Conservation (phyloP, 2,329 filamentous ascomycete genomes). For the Colletotrichum lindemuthianum region DNA sequence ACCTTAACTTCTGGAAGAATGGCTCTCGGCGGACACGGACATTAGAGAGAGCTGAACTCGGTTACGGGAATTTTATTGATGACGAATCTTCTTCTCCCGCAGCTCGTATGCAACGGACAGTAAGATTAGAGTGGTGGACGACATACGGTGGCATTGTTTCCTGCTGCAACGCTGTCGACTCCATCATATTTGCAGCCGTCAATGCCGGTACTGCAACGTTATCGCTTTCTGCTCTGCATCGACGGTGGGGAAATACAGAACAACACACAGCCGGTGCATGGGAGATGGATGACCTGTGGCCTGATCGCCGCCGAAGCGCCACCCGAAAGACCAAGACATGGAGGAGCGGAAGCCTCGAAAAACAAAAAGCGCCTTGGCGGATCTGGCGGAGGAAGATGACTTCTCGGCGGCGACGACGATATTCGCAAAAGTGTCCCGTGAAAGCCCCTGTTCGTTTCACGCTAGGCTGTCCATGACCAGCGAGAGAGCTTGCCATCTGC, state of each 20-base stretch:
- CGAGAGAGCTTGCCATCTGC: conserved; percentile 9
- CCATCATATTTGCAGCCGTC: conserved; percentile 14
- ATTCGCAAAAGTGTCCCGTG: conserved; percentile 13
- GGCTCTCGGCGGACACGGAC: not conserved
- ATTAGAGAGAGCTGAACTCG: conserved; percentile 9
- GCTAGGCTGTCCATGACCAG: conserved; percentile 9
- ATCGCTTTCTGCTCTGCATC: conserved; percentile 13
- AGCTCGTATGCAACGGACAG: not conserved
- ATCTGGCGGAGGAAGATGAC: not conserved
- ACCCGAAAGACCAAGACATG: not conserved
- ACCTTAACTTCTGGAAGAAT: conserved; percentile 10
- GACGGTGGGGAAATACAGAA: conserved; percentile 9
- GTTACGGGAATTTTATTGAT: not conserved
- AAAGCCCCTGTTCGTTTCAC: conserved; percentile 26
- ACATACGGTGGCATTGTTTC: not conserved
- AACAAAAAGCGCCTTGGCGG: conserved; percentile 3
- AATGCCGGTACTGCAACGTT: conserved; percentile 2
- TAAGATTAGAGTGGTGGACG: conserved; percentile 1
- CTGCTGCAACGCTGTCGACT: conserved; percentile 10
- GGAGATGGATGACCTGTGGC: conserved; percentile 19
- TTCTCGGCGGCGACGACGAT: conserved; percentile 14
- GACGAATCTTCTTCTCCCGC: conserved; percentile 1
- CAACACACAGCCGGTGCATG: not conserved
- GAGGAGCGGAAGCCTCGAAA: conserved; percentile 1
- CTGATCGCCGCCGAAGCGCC: conserved; percentile 9